Evolutionary conservation across 2,329 filamentous ascomycete genomes (phyloP), one percentile per base, ranked within the genome.

Genomic region (Tolypocladium amazonense): DNA sequence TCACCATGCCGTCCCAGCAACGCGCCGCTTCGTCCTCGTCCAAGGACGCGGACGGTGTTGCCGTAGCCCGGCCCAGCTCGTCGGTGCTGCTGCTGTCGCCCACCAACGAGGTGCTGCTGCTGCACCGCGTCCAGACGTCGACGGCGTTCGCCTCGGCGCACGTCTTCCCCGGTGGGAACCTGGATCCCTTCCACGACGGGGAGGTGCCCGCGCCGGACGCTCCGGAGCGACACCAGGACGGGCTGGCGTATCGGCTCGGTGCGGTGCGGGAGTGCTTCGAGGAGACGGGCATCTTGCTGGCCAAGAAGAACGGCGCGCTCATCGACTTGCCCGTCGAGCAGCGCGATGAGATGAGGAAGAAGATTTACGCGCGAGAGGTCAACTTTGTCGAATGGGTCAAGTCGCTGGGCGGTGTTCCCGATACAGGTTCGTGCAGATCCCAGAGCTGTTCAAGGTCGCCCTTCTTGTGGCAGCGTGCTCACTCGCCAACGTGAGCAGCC

Each of bases 181-280:
- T 96, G 27, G 88, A 91, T 15, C 73, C 83, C 0, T 82, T 83
- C 25, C 90, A 96, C 67, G 93, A 97, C 66, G 92, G 89, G 3
- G 65, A 65, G 0, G 71, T 84, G 1, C 79, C 81, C 0, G 63
- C 63, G 0, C 66, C 70, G 0, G 79, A 79, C 20, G 77, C 84
- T 35, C 72, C 77, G 0, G 76, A 73, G 12, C 77, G 87, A 15
- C 92, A 97, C 67, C 72, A 78, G 14, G 92, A 97, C 70, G 85
- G 85, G 0, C 75, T 78, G 0, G 81, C 85, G 3, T 97, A 97
- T 69, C 81, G 92, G n/a, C 74, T 90, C 41, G 92, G 88, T 7
- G 94, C 92, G 0, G 84, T 97, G 30, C 81, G 94, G 8, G 94
- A 97, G 77, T 91, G 91, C 0, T 97, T 97, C 69, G 94, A 99